These are phyloP conservation scores for Trichoderma asperelloides DNA, from an alignment of 495 filamentous ascomycete genomes.

Conservation along the genomic window DNA sequence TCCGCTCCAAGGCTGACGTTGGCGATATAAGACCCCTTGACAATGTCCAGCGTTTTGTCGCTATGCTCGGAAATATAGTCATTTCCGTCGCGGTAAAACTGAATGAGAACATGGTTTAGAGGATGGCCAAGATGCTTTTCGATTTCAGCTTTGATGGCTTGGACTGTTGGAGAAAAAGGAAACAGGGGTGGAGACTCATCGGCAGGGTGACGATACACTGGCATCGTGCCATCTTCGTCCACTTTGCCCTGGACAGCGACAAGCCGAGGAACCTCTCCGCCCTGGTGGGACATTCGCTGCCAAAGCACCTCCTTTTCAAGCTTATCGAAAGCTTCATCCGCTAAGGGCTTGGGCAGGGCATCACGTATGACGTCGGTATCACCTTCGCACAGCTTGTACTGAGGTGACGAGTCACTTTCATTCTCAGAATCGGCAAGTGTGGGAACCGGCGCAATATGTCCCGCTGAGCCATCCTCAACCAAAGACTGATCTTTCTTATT, in stretches of 20 bases:
- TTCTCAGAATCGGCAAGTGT: not conserved
- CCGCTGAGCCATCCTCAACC: not conserved
- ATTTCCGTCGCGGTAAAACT: conserved; percentile 82
- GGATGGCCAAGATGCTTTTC: conserved; percentile 67
- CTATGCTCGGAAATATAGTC: conserved; percentile 96
- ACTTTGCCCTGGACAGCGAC: conserved; percentile 80
- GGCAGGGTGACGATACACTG: conserved; percentile 87
- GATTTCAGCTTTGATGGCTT: conserved; percentile 54
- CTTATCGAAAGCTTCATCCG: conserved; percentile 56
- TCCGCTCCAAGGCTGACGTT: conserved; percentile 91
- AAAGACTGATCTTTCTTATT: not conserved
- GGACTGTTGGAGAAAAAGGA: conserved; percentile 64
- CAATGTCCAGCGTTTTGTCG: conserved; percentile 94
- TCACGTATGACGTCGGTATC: conserved; percentile 71
- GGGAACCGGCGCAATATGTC: not conserved
- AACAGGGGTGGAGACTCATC: conserved; percentile 79
- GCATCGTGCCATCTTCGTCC: conserved; percentile 63
- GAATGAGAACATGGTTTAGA: conserved; percentile 88
- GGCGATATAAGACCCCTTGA: conserved; percentile 68
- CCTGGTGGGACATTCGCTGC: conserved; percentile 87
- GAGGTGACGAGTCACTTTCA: not conserved
- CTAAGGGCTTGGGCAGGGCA: conserved; percentile 45
- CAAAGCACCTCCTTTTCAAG: conserved; percentile 71
- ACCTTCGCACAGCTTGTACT: conserved; percentile 49
- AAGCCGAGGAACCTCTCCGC: conserved; percentile 87